Base-by-base conservation (phyloP, 768 basidiomycete species). In the Rhodosporidiobolus odoratus region DNA sequence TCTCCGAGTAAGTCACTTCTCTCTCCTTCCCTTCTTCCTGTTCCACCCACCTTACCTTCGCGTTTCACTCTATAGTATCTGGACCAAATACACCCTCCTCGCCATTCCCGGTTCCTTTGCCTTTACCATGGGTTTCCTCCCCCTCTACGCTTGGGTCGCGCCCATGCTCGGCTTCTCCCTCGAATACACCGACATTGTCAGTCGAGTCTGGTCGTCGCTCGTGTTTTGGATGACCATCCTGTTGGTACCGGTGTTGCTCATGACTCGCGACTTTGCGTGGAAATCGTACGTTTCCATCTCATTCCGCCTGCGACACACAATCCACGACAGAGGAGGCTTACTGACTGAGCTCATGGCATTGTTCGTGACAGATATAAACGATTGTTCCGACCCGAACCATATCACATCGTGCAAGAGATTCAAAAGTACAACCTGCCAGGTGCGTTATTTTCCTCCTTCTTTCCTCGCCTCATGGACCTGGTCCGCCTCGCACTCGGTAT, bases 371-470 rank as follows among this genome's bases (percentile, higher is more conserved):
- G 92, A 79, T 98, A 96, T 79, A 87, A 88, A 68, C 84, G 95
- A 74, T 93, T 95, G 35, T 96, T 96, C 80, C 82, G 81, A 73
- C 95, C 96, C 1, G 84, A 86, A 47, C 88, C 94, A n/a, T 99
- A 98, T 79, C 96, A 99, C 77, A 92, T 99, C 76, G 93, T 93
- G 0, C 95, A 98, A 78, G 96, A 99, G 78, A 85, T 99, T n/a
- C 95, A 98, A 82, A 97, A 96, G 81, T 97, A 94, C 83, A 95
- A 96, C 80, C 88, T 96, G 66, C 92, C 92, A 6, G 92, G 95
- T 77, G 35, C 56, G 53, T 32, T 32, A 7, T 47, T 45, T 35
- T 15, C 34, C 37, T 40, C 19, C 35, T 38, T n/a, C 12, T 41
- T 32, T 19, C 23, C 32, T 43, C 5, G 41, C 17, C 2, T 5